These are phyloP conservation scores for Pythium angustatum DNA, from an alignment of 352 stramenopile genomes.

Conservation along the genomic window DNA sequence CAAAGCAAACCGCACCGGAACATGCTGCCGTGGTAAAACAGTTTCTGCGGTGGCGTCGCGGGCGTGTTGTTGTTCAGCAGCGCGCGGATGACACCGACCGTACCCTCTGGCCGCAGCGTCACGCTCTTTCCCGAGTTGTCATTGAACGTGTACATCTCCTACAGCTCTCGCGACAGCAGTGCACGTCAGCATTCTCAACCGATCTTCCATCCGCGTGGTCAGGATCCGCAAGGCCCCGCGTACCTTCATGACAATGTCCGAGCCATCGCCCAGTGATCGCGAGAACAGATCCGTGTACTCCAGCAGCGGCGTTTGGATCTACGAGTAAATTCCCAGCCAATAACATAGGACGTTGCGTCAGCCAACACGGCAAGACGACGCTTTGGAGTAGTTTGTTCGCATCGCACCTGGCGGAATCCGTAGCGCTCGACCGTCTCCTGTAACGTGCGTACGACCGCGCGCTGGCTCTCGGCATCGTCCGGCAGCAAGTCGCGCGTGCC, in stretches of 20 bases:
- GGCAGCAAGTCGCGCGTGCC: constrained; percentile 75
- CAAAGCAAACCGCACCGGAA: constrained; percentile 56
- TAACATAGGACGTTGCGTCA: no score
- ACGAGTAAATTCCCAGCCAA: no score
- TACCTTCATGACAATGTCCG: constrained; percentile 89
- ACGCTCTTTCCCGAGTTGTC: constrained; percentile 89
- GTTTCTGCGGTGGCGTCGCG: constrained; percentile 72
- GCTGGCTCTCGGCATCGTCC: constrained; percentile 63
- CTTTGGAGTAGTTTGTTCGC: no score
- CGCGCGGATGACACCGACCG: constrained; percentile 76
- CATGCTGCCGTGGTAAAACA: constrained; percentile 87
- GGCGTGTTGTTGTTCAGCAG: constrained; percentile 80
- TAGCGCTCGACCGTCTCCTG: constrained; percentile 65
- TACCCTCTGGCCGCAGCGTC: constrained; percentile 83
- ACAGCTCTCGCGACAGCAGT: neutral
- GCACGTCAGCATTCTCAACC: neutral
- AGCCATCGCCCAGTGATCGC: constrained; percentile 78
- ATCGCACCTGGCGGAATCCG: constrained; percentile 66
- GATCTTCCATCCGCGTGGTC: neutral
- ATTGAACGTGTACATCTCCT: constrained; percentile 91
- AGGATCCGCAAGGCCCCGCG: no score
- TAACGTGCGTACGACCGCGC: constrained; percentile 57
- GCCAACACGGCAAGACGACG: no score
- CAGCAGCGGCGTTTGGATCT: constrained; percentile 85
- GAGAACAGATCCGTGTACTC: constrained; percentile 87